Evolutionary conservation across 176 grass and related monocot species (phyloP).

Genomic region (Aegilops bicornis): DNA sequence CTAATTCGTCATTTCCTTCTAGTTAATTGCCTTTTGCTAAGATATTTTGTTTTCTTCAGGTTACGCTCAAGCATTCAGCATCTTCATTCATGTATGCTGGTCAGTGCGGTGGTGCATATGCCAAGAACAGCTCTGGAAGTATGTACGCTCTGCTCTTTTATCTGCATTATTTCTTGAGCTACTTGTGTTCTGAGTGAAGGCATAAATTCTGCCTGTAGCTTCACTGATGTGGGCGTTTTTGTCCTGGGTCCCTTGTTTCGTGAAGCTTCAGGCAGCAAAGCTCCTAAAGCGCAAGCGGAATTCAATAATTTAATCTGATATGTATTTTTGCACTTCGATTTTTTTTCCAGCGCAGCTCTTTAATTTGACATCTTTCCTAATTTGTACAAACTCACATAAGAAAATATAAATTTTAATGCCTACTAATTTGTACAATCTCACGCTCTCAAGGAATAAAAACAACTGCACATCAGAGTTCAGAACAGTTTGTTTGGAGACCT

Average conservation of each 20-base stretch:
- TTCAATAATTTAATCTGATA: slow-evolving; percentile 84
- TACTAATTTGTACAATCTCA: too few species aligned
- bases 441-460: too few species aligned
- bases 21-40: too few species aligned
- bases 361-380: not conserved
- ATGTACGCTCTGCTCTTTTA: slow-evolving; percentile 45
- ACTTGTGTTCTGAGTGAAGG: slow-evolving; percentile 26
- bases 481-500: too few species aligned
- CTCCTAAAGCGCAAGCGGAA: slow-evolving; percentile 75
- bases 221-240: slow-evolving; percentile 91
- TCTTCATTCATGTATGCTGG: slow-evolving; percentile 98
- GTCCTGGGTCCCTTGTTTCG: slow-evolving; percentile 71
- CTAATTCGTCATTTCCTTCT: too few species aligned
- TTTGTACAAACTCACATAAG: not conserved
- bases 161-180: slow-evolving; percentile 6
- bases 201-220: slow-evolving; percentile 51
- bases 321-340: too few species aligned
- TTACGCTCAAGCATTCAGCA: slow-evolving; percentile 41
- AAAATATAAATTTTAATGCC: not conserved
- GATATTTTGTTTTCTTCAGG: too few species aligned
- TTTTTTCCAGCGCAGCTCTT: not conserved
- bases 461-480: too few species aligned
- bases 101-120: slow-evolving; percentile 84
- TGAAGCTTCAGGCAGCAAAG: slow-evolving; percentile 82
- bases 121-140: slow-evolving; percentile 96